Evolutionary conservation across 164 flowering plant genomes (phyloP).

Genomic region (Vitis riparia): DNA sequence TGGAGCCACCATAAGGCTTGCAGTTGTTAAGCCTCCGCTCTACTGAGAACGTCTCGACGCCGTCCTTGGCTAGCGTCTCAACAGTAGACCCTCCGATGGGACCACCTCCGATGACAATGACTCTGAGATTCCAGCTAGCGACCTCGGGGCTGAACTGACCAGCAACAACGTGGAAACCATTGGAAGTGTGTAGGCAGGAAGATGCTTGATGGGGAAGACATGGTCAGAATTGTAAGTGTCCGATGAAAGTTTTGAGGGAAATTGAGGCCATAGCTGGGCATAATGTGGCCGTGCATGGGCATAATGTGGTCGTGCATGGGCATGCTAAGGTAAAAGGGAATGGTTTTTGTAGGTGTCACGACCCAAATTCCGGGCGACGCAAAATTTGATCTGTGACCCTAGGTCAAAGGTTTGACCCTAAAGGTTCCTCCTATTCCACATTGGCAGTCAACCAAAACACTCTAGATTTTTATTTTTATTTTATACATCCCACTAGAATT

Average conservation of each 20-base stretch:
- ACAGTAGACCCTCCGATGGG: slow-evolving; percentile 93
- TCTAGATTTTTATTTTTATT: no score
- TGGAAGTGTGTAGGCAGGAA: slow-evolving; percentile 3
- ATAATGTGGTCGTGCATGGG: no score
- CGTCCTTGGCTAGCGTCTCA: slow-evolving; percentile 84
- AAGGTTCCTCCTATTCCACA: no score
- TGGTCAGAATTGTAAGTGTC: slow-evolving; percentile 12
- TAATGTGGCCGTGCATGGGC: no score
- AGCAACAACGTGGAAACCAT: slow-evolving; percentile 30
- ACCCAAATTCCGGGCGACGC: no score
- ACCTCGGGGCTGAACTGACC: slow-evolving; percentile 66
- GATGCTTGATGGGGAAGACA: not conserved
- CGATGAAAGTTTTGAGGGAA: slow-evolving; percentile 50
- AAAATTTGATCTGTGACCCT: no score
- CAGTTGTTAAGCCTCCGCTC: slow-evolving; percentile 93
- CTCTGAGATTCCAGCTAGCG: slow-evolving; percentile 74
- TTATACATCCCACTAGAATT: no score
- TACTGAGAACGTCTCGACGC: slow-evolving; percentile 77
- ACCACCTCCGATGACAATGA: slow-evolving; percentile 90
- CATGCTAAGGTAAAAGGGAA: no score
- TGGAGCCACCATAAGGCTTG: slow-evolving; percentile 98
- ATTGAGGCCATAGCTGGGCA: slow-evolving; percentile 55
- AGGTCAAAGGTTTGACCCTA: no score
- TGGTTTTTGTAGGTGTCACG: no score
- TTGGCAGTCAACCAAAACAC: no score